phyloP scores from a whole-genome alignment of 2,329 filamentous ascomycete species.

The Elsinoe fawcettii region DNA sequence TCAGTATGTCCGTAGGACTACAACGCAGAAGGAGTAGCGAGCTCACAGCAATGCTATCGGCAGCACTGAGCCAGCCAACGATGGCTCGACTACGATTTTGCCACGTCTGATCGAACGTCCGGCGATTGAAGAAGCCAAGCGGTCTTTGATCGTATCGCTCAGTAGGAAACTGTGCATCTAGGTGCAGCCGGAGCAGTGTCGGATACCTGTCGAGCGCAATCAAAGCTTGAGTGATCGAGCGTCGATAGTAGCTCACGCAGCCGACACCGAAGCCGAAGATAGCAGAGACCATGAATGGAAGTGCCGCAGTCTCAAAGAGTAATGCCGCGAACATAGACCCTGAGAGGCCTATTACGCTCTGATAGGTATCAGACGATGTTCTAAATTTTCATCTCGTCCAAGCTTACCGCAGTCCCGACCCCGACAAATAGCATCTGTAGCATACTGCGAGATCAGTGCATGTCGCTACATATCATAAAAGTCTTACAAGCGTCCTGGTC shows the following conservation, averaged over 20 bases:
- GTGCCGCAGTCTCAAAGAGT: background rate
- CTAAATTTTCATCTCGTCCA: background rate
- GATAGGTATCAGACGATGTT: background rate
- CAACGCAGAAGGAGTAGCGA: background rate
- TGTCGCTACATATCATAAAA: background rate
- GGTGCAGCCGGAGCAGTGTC: background rate
- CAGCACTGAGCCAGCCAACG: conserved; percentile 1
- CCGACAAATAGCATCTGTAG: background rate
- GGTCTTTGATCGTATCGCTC: background rate
- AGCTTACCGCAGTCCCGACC: background rate
- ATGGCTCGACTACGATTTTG: background rate
- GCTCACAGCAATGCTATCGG: conserved; percentile 3
- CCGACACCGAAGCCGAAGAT: conserved; percentile 2
- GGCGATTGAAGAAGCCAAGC: background rate
- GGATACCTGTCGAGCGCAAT: conserved; percentile 1
- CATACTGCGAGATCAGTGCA: background rate
- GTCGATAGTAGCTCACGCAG: background rate
- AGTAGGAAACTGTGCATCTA: background rate
- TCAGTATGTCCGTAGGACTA: background rate
- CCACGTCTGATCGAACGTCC: background rate
- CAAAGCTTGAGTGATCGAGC: background rate
- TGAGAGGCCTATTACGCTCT: background rate
- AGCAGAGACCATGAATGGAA: background rate
- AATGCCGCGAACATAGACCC: background rate
- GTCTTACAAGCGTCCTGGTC: background rate